A percentile compares a stretch with the other conserved stretches of the same genome.
Evolutionary conservation across 345 rosid species (phyloP).

Genomic region (Xanthoceras sorbifolium): DNA sequence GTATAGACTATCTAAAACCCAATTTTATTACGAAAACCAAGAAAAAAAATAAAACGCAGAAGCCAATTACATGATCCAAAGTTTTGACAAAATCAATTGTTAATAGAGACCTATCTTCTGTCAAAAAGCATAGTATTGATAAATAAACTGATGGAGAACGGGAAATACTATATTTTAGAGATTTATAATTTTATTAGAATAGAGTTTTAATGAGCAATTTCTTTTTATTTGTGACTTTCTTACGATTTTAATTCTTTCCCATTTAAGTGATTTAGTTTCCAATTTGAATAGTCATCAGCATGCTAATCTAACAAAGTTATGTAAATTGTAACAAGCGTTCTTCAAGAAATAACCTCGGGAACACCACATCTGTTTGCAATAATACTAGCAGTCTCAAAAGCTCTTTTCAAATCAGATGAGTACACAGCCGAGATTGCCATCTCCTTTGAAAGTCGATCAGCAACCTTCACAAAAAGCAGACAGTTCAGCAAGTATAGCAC

Average conservation of each 20-base stretch:
- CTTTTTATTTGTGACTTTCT: no score
- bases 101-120: background rate
- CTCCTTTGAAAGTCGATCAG: constrained; percentile 37
- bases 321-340: background rate
- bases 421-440: constrained; percentile 41
- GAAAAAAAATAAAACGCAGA: background rate
- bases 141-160: no score
- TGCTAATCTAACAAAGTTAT: background rate
- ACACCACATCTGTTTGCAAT: constrained; percentile 42
- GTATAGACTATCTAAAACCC: background rate
- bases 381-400: constrained; percentile 38
- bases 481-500: background rate
- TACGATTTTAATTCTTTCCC: no score
- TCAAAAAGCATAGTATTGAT: background rate
- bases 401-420: constrained; percentile 53
- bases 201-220: no score
- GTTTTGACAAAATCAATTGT: background rate
- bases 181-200: no score
- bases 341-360: constrained; percentile 27
- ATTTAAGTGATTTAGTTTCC: no score
- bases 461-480: constrained; percentile 32
- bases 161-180: no score
- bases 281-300: background rate
- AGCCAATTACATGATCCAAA: background rate
- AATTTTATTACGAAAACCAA: background rate